Base-by-base conservation (phyloP, 768 basidiomycete species). In the Serendipita sp. region DNA sequence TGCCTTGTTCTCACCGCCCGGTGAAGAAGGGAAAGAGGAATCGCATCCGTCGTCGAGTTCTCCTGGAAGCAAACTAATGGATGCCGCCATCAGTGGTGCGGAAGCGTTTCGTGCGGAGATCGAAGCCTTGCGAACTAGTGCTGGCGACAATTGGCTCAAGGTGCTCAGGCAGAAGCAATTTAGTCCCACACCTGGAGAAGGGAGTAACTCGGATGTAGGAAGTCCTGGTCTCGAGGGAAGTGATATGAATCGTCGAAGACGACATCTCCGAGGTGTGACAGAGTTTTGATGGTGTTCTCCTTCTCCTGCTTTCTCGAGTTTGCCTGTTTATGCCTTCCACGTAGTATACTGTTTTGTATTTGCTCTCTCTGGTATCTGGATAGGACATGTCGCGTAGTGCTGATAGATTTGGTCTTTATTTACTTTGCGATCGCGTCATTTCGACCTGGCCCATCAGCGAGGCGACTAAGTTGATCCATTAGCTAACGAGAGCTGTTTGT, bases 341-440 rank as follows among this genome's bases (percentile, higher is more conserved):
- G 2, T 43, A 20, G 28, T 61, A 43, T 9, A 24, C 58, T 62
- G 68, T 63, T 66, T 50, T 65, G 67, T 58, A 17, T 42, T 65
- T 38, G 31, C 60, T 22, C 61, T 22, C 61, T 61, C 45, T 48
- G 45, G 45, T 48, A 28, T 7, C n/a, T 38, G 38, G 38, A 38
- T 38, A 7, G 38, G 38, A 38, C 14, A 5, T 28, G 20, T 48
- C 45, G 45, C 45, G 45, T 48, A 48, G 45, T 28, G n/a, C 45
- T 9, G 38, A 38, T 38, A 38, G 7, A 38, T 14, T 38, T 38
- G 38, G 38, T 14, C 38, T 38, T 38, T 38, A 5, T 14, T 38
- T 38, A 5, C 38, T 38, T 20, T 48, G 26, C n/a, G 45, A 48
- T 48, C 45, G 45, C 45, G 45, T 28, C n/a, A 48, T 48, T 48